Evolutionary conservation across 208 protist species (phyloP).

Genomic region (Leishmania tropica): DNA sequence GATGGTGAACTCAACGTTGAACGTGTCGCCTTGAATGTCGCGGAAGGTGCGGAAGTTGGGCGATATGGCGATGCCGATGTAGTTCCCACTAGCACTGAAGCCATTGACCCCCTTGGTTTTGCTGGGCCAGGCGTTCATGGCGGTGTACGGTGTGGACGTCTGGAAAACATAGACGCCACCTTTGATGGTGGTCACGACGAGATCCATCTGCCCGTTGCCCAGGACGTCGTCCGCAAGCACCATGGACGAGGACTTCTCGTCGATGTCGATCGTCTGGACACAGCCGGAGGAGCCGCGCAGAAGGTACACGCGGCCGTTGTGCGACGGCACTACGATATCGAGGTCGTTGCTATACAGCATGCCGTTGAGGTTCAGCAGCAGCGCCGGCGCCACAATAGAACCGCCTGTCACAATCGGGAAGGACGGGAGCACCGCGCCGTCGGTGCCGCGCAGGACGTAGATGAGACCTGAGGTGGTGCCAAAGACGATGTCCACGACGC

Average conservation of each 20-base stretch:
- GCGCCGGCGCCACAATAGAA: constrained; percentile 65
- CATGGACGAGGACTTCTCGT: constrained; percentile 87
- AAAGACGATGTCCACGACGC: constrained; percentile 84
- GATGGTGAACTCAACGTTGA: constrained; percentile 73
- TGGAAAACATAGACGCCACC: constrained; percentile 90
- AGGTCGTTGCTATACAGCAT: constrained; percentile 38
- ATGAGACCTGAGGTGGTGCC: constrained; percentile 80
- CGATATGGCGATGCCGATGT: constrained; percentile 79
- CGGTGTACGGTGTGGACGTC: constrained; percentile 69
- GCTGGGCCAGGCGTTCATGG: constrained; percentile 80
- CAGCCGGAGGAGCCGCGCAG: constrained; percentile 78
- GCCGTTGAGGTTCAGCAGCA: constrained; percentile 68
- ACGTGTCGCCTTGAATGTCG: constrained; percentile 76
- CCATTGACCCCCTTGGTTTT: constrained; percentile 82
- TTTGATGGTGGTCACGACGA: constrained; percentile 87
- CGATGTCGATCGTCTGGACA: constrained; percentile 89
- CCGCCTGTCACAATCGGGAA: constrained; percentile 85
- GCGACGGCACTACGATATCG: constrained; percentile 82
- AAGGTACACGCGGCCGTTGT: constrained; percentile 91
- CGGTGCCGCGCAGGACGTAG: constrained; percentile 79
- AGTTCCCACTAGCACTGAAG: constrained; percentile 63
- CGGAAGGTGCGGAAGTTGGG: constrained; percentile 45
- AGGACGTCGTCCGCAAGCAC: constrained; percentile 93
- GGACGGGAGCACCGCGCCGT: constrained; percentile 48
- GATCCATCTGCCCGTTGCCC: constrained; percentile 88